Evolutionary conservation across 805 yeast genomes (phyloP).

Genomic region (Sugiyamaella smithiae): DNA sequence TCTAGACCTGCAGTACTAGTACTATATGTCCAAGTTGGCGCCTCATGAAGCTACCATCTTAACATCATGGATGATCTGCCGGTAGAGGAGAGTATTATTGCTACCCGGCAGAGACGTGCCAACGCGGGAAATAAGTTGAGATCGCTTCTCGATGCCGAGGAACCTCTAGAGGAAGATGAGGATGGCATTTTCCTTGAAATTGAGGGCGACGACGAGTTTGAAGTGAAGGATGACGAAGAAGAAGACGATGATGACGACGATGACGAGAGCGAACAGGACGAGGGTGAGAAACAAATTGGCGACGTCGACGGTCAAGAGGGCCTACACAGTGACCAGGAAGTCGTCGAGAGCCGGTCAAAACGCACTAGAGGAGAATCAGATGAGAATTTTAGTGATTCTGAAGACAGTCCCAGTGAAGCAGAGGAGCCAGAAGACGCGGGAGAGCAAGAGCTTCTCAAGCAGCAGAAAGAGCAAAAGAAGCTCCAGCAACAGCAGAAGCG

Average conservation of each 20-base stretch:
- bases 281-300: constrained; percentile 24
- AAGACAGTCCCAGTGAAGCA: constrained; percentile 49
- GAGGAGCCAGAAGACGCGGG: constrained; percentile 60
- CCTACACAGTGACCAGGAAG: constrained; percentile 12
- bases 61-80: constrained; percentile 15
- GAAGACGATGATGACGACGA: constrained; percentile 27
- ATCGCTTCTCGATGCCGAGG: constrained; percentile 69
- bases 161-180: constrained; percentile 59
- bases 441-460: constrained; percentile 56
- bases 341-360: constrained; percentile 11
- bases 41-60: background rate
- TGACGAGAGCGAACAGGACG: constrained; percentile 25
- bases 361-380: constrained; percentile 27
- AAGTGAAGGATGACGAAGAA: constrained; percentile 24
- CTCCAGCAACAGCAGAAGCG: constrained; percentile 31
- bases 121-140: constrained; percentile 89
- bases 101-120: constrained; percentile 71
- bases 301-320: constrained; percentile 15
- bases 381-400: constrained; percentile 49
- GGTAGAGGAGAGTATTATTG: constrained; percentile 58
- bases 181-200: constrained; percentile 48
- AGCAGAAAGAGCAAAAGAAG: constrained; percentile 33
- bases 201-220: constrained; percentile 44
- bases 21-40: too few species aligned
- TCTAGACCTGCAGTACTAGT: too few species aligned